A percentile compares a stretch with the other conserved stretches of the same genome.
phyloP scores from a whole-genome alignment of 352 stramenopile genomes.

The Phytophthora litchii region DNA sequence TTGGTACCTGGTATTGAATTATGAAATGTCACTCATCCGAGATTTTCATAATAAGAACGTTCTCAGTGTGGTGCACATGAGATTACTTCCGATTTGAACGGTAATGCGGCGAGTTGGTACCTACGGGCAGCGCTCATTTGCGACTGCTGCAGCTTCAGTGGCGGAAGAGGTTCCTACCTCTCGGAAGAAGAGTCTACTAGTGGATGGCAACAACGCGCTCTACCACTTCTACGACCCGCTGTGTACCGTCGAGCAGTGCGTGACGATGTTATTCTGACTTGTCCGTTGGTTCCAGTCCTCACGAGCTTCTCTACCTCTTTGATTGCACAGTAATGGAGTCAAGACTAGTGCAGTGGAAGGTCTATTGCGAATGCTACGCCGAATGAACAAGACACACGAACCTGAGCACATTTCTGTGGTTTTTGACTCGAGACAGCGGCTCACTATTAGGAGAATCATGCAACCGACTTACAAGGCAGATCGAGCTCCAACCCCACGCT shows the following conservation, averaged over 20 bases:
- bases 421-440: slow-evolving; percentile 57
- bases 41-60: no score
- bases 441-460: slow-evolving; percentile 52
- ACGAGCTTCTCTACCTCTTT: slow-evolving; percentile 3
- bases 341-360: slow-evolving; percentile 51
- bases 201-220: slow-evolving; percentile 72
- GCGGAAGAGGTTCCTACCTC: slow-evolving; percentile 1
- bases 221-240: slow-evolving; percentile 66
- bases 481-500: slow-evolving; percentile 42
- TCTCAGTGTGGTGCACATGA: no score
- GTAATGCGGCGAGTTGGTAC: background rate
- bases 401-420: slow-evolving; percentile 63
- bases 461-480: slow-evolving; percentile 60
- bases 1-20: no score
- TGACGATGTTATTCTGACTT: slow-evolving; percentile 6
- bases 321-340: slow-evolving; percentile 33
- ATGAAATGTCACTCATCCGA: no score
- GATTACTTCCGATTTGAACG: no score
- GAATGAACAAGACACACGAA: slow-evolving; percentile 54
- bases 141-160: slow-evolving; percentile 16
- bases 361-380: slow-evolving; percentile 45
- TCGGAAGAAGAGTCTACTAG: slow-evolving; percentile 52
- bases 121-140: slow-evolving; percentile 14
- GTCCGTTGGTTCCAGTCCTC: background rate
- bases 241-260: slow-evolving; percentile 40